These are phyloP conservation scores for Blastomyces percursus DNA, from an alignment of 2,329 filamentous ascomycete species.

Conservation along the genomic window DNA sequence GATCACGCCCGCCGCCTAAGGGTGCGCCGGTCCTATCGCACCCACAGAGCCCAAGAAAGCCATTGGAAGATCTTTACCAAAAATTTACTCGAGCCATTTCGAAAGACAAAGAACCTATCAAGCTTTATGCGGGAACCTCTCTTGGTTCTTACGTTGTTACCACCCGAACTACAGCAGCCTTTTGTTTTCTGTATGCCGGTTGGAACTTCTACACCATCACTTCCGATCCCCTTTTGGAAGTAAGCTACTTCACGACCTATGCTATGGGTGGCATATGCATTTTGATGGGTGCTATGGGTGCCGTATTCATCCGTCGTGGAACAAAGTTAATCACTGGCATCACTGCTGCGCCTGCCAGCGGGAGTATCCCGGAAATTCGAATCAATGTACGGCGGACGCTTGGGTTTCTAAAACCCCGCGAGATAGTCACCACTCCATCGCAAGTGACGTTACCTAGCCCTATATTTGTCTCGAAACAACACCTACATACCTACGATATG, in stretches of 20 bases:
- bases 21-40: neutral
- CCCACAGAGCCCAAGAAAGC: neutral
- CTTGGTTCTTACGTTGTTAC: slow-evolving; percentile 53
- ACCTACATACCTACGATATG: slow-evolving; percentile 12
- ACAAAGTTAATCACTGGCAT: slow-evolving; percentile 48
- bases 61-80: slow-evolving; percentile 7
- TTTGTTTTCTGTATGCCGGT: slow-evolving; percentile 43
- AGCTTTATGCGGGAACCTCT: slow-evolving; percentile 55
- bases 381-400: slow-evolving; percentile 28
- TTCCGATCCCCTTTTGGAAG: slow-evolving; percentile 40
- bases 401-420: slow-evolving; percentile 29
- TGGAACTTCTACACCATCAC: slow-evolving; percentile 44
- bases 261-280: slow-evolving; percentile 50
- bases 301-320: slow-evolving; percentile 49
- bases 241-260: slow-evolving; percentile 47
- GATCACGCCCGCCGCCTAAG: too few species aligned
- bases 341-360: slow-evolving; percentile 37
- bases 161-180: slow-evolving; percentile 46
- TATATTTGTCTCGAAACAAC: slow-evolving; percentile 20
- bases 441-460: slow-evolving; percentile 27
- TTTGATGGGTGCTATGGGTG: slow-evolving; percentile 50
- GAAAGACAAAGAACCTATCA: slow-evolving; percentile 44
- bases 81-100: slow-evolving; percentile 35
- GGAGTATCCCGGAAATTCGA: slow-evolving; percentile 22
- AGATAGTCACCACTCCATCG: slow-evolving; percentile 19